A percentile compares a stretch with the other conserved stretches of the same genome.
phyloP scores from a whole-genome alignment of 176 grass and related monocot species.

The Aegilops bicornis region DNA sequence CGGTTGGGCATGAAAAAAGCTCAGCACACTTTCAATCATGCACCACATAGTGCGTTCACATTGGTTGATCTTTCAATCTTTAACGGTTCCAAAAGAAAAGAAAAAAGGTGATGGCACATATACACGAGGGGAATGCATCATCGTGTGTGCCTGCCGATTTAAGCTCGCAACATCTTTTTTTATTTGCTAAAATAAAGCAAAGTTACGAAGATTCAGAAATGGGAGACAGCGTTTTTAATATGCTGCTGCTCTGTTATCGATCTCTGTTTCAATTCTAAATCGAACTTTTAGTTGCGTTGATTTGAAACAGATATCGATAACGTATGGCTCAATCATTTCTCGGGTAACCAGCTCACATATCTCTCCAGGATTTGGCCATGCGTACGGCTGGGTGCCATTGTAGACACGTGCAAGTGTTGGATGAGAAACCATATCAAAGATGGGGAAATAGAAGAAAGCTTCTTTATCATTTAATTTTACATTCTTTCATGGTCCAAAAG shows the following conservation, averaged over 20 bases:
- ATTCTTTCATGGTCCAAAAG: neutral
- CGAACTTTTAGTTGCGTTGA: neutral
- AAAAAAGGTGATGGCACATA: neutral
- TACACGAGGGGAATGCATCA: neutral
- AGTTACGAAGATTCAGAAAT: neutral
- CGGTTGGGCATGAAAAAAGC: conserved; percentile 20
- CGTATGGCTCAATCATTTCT: neutral
- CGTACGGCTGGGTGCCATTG: neutral
- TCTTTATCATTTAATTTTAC: too few species aligned
- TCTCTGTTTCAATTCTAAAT: too few species aligned
- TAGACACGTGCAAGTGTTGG: neutral
- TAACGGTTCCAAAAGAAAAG: neutral
- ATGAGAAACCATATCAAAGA: neutral
- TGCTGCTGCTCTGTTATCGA: neutral
- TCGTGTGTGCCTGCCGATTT: neutral
- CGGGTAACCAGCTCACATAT: neutral
- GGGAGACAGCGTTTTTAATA: neutral
- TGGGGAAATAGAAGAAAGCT: neutral
- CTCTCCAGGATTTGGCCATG: neutral
- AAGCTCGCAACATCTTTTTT: neutral
- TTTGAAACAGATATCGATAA: too few species aligned
- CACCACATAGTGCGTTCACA: conserved; percentile 40
- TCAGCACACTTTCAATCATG: conserved; percentile 22
- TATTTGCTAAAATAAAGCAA: neutral
- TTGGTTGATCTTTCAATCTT: conserved; percentile 5